These are phyloP conservation scores for Dictyostelium brefeldianum DNA, from an alignment of 78 protist species.

Conservation along the genomic window DNA sequence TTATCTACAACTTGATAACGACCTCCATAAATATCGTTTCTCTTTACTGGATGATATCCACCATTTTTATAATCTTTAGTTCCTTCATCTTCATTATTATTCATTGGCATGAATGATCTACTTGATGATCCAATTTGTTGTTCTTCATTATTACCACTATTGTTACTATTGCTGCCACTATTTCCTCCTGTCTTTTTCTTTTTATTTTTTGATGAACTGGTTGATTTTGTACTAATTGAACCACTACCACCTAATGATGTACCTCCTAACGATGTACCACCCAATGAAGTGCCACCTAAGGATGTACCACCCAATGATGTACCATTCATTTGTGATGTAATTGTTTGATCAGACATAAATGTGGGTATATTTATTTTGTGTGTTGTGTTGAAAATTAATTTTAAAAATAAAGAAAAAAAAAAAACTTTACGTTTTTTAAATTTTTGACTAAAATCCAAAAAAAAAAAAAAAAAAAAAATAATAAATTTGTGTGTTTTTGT, in stretches of 20 bases:
- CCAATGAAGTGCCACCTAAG: conserved; percentile 17
- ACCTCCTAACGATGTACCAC: conserved; percentile 37
- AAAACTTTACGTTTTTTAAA: background rate
- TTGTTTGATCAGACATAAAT: background rate
- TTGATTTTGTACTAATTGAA: background rate
- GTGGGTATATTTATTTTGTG: too few species aligned
- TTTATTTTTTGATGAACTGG: conserved; percentile 2
- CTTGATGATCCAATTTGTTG: background rate
- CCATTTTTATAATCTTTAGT: conserved; percentile 83
- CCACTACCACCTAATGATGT: conserved; percentile 34
- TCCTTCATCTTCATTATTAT: conserved; percentile 50
- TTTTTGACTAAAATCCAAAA: too few species aligned
- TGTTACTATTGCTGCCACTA: background rate
- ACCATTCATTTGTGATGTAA: background rate
- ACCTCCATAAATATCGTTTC: conserved; percentile 90
- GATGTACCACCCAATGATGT: background rate
- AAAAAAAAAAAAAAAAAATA: conserved; percentile 7
- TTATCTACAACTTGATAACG: conserved; percentile 92
- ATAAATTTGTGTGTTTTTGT: background rate
- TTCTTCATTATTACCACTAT: background rate
- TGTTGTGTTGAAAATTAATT: background rate
- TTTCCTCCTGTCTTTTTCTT: background rate
- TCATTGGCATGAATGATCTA: conserved; percentile 19
- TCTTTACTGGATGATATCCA: conserved; percentile 96
- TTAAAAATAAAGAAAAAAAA: background rate